Percentiles rank a stretch among this genome's conserved stretches.
phyloP scores from a whole-genome alignment of 2,329 filamentous ascomycete genomes.

The Colletotrichum falcatum region DNA sequence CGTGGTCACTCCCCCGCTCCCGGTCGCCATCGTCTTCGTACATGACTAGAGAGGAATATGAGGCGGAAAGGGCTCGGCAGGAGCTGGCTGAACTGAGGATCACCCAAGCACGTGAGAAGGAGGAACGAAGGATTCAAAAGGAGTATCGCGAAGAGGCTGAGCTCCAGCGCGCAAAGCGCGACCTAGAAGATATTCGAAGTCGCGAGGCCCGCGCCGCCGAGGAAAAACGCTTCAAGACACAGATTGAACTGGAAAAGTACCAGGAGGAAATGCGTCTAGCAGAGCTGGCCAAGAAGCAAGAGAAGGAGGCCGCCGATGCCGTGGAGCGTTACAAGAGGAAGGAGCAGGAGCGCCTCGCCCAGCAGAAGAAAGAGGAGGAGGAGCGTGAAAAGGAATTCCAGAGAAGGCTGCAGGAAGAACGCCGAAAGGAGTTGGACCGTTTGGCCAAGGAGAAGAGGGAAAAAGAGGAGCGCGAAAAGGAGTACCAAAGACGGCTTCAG shows the following conservation, averaged over 20 bases:
- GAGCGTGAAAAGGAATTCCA: conserved; percentile 66
- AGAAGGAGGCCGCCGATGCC: conserved; percentile 62
- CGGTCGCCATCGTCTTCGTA: conserved; percentile 53
- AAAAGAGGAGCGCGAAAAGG: conserved; percentile 61
- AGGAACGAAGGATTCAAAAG: conserved; percentile 55
- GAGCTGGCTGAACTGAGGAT: conserved; percentile 61
- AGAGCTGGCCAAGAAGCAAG: conserved; percentile 57
- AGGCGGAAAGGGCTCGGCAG: conserved; percentile 53
- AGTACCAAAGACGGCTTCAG: conserved; percentile 67
- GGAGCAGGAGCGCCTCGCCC: conserved; percentile 60
- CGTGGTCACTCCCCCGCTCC: conserved; percentile 46
- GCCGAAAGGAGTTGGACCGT: conserved; percentile 58
- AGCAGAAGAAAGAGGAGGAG: conserved; percentile 61
- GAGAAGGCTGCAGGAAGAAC: conserved; percentile 66
- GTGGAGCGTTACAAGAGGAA: conserved; percentile 64
- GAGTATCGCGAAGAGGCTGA: conserved; percentile 61
- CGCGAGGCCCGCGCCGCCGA: conserved; percentile 61
- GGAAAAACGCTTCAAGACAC: conserved; percentile 63
- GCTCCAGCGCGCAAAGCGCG: conserved; percentile 61
- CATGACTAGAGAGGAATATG: conserved; percentile 58
- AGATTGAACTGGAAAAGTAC: conserved; percentile 62
- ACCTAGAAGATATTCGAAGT: conserved; percentile 61
- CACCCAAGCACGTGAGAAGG: conserved; percentile 53
- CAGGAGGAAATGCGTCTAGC: conserved; percentile 58
- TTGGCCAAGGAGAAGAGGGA: conserved; percentile 60